Percentiles rank a stretch among this genome's conserved stretches.
These are phyloP conservation scores for Dactylellina leptospora DNA, from an alignment of 2,329 filamentous ascomycete species.

Conservation along the genomic window DNA sequence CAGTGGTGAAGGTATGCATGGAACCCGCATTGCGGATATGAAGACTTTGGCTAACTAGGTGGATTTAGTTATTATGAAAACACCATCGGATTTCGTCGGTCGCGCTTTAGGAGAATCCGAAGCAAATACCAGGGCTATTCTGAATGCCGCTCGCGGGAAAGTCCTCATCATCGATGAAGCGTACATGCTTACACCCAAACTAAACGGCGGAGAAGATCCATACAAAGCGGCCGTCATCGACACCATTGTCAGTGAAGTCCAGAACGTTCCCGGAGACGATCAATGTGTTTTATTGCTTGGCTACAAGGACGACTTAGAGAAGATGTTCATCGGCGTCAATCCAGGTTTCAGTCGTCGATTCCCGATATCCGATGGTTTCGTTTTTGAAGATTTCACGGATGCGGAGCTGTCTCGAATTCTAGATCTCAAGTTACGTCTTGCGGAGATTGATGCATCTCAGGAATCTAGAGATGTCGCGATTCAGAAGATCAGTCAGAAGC, in stretches of 20 bases:
- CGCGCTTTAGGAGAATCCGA: constrained; percentile 72
- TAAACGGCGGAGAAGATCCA: constrained; percentile 60
- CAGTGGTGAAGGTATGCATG: constrained; percentile 66
- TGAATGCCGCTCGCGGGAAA: constrained; percentile 73
- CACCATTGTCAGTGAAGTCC: constrained; percentile 77
- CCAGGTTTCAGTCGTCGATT: constrained; percentile 75
- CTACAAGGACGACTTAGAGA: constrained; percentile 74
- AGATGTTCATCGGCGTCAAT: constrained; percentile 78
- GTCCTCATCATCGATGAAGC: constrained; percentile 84
- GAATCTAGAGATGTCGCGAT: constrained; percentile 67
- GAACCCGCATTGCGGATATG: background rate
- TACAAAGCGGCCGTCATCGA: constrained; percentile 75
- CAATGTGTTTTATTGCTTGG: constrained; percentile 76
- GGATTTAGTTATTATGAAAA: constrained; percentile 70
- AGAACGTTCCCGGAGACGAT: constrained; percentile 75
- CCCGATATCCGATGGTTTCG: constrained; percentile 70
- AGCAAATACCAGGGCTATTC: constrained; percentile 74
- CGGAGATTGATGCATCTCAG: constrained; percentile 66
- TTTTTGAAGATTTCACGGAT: constrained; percentile 74
- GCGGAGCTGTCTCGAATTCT: constrained; percentile 69
- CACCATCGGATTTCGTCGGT: constrained; percentile 76
- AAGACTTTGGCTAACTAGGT: constrained; percentile 6
- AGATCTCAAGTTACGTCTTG: constrained; percentile 69
- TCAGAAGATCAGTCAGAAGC: constrained; percentile 69
- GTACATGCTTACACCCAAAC: constrained; percentile 67